These are phyloP conservation scores for Astragalus membranaceus DNA, from an alignment of 306 rosid species.

Conservation along the genomic window DNA sequence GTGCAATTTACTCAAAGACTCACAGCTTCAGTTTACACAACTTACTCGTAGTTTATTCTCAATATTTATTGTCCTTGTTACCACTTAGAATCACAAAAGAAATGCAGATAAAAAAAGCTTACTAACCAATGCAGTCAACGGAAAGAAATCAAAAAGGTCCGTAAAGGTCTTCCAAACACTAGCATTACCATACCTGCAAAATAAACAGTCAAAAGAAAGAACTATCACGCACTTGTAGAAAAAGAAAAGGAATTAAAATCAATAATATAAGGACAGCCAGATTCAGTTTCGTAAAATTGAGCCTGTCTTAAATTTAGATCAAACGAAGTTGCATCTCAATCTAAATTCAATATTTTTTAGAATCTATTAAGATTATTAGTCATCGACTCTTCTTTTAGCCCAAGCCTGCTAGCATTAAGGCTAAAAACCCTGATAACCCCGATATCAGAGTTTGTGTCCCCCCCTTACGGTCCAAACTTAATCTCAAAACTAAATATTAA, in stretches of 20 bases:
- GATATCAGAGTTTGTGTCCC: no score
- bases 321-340: not conserved
- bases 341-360: not conserved
- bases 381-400: not conserved
- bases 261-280: not conserved
- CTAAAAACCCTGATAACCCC: no score
- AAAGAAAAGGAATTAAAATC: not conserved
- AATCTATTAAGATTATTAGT: not conserved
- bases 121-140: conserved; percentile 85
- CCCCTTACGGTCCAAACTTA: no score
- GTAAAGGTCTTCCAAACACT: conserved; percentile 84
- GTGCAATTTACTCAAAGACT: not conserved
- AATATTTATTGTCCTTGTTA: not conserved
- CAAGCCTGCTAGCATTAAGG: no score
- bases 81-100: not conserved
- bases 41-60: not conserved
- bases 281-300: not conserved
- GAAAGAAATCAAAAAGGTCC: conserved; percentile 79
- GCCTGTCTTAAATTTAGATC: not conserved
- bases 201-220: not conserved
- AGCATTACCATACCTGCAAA: conserved; percentile 75
- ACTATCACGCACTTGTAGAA: conserved; percentile 7
- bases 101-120: not conserved
- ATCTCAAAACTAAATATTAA: no score
- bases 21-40: not conserved